Evolutionary conservation across 1,284 basidiomycete genomes (phyloP).

Genomic region (Ustilago xerochloae): DNA sequence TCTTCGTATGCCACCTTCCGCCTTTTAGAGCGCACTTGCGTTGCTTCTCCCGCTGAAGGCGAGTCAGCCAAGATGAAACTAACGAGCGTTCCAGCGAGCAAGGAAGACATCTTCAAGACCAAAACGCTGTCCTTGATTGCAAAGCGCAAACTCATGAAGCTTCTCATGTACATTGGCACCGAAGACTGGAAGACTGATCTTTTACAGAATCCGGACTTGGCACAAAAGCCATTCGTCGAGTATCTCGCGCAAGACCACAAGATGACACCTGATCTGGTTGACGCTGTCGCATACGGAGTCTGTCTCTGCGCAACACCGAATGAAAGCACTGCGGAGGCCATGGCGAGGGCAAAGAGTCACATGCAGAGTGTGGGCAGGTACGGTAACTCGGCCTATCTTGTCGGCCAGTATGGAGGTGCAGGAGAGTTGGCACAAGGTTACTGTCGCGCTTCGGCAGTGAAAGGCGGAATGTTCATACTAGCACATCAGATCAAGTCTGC

Average conservation of each 20-base stretch:
- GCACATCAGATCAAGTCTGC: constrained; percentile 37
- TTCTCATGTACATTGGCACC: constrained; percentile 72
- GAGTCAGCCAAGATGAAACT: constrained; percentile 4
- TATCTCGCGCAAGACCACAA: constrained; percentile 77
- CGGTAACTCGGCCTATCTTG: constrained; percentile 87
- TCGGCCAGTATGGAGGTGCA: constrained; percentile 89
- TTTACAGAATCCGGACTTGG: constrained; percentile 1
- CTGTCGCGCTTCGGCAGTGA: constrained; percentile 60
- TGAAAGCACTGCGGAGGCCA: constrained; percentile 39
- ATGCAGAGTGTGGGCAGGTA: constrained; percentile 86
- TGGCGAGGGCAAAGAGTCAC: constrained; percentile 70
- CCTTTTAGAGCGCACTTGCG: constrained; percentile 75
- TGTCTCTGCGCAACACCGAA: constrained; percentile 59
- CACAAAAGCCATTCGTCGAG: constrained; percentile 55
- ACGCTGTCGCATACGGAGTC: constrained; percentile 63
- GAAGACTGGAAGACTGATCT: constrained; percentile 32
- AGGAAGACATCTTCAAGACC: constrained; percentile 93
- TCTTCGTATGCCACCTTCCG: constrained; percentile 89
- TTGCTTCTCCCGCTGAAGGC: constrained; percentile 4
- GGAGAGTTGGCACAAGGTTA: constrained; percentile 66
- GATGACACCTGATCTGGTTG: constrained; percentile 73
- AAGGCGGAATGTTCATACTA: constrained; percentile 59
- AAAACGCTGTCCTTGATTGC: constrained; percentile 81
- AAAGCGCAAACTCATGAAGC: constrained; percentile 92
- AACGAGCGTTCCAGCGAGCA: constrained; percentile 81